These are phyloP conservation scores for Taphrina pruni DNA, from an alignment of 1,139 yeast species.

Conservation along the genomic window DNA sequence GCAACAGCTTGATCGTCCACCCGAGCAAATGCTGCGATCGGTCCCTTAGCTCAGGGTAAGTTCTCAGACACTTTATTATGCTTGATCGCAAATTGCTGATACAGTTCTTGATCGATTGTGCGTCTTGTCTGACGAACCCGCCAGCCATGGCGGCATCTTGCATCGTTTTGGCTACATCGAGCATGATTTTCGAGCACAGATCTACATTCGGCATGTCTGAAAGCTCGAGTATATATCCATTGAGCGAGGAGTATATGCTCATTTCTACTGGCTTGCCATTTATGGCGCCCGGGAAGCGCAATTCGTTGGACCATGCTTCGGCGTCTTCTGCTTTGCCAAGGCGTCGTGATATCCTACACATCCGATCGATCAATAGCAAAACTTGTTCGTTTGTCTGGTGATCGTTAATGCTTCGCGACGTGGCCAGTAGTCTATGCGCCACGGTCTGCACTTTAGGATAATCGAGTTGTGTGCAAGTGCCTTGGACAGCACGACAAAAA, in stretches of 20 bases:
- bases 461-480: not conserved
- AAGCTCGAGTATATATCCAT: not conserved
- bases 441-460: not conserved
- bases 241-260: conserved; percentile 1
- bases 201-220: no score
- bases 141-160: not conserved
- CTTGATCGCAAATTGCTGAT: conserved; percentile 1
- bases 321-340: not conserved
- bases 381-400: not conserved
- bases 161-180: not conserved
- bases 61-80: not conserved
- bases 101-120: not conserved
- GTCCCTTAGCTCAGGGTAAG: not conserved
- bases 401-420: not conserved
- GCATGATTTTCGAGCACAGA: not conserved
- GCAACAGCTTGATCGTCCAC: not conserved
- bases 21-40: not conserved
- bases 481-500: conserved; percentile 5
- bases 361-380: not conserved
- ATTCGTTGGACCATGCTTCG: not conserved
- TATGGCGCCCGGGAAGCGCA: not conserved
- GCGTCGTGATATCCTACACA: not conserved
- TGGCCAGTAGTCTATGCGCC: not conserved
- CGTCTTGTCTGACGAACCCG: not conserved
- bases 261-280: not conserved